phyloP scores from a whole-genome alignment of 1,284 basidiomycete species.

The Cystobasidiaceae sp. region DNA sequence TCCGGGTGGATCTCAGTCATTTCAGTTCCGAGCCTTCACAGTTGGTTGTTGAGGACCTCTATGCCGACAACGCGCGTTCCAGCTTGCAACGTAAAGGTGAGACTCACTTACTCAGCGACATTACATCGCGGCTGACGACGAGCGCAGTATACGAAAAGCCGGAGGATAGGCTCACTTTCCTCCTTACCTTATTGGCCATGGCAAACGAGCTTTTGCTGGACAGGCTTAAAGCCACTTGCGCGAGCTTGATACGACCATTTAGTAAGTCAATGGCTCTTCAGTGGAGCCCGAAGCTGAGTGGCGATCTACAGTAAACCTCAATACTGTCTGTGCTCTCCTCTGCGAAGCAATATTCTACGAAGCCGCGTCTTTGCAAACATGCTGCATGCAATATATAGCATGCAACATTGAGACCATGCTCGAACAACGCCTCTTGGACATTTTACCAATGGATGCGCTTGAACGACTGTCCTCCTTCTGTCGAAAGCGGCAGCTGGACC shows the following conservation, averaged over 20 bases:
- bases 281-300: neutral
- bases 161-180: constrained; percentile 77
- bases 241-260: constrained; percentile 59
- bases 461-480: constrained; percentile 63
- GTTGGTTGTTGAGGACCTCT: constrained; percentile 72
- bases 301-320: constrained; percentile 57
- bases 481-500: constrained; percentile 59
- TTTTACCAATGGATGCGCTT: constrained; percentile 62
- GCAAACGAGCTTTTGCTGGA: constrained; percentile 86
- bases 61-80: constrained; percentile 64
- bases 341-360: constrained; percentile 76
- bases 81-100: constrained; percentile 68
- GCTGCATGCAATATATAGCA: constrained; percentile 74
- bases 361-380: constrained; percentile 62
- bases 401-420: constrained; percentile 83
- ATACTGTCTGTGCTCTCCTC: constrained; percentile 76
- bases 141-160: constrained; percentile 59
- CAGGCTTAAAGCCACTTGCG: constrained; percentile 76
- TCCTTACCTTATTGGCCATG: constrained; percentile 78
- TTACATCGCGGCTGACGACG: neutral
- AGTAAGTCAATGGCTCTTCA: constrained; percentile 32
- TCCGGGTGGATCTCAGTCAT: constrained; percentile 64
- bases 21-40: constrained; percentile 68
- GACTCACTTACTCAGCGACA: constrained; percentile 39
- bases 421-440: constrained; percentile 70